phyloP scores from a whole-genome alignment of 1,284 basidiomycete species.

The Ganoderma leucocontextum region DNA sequence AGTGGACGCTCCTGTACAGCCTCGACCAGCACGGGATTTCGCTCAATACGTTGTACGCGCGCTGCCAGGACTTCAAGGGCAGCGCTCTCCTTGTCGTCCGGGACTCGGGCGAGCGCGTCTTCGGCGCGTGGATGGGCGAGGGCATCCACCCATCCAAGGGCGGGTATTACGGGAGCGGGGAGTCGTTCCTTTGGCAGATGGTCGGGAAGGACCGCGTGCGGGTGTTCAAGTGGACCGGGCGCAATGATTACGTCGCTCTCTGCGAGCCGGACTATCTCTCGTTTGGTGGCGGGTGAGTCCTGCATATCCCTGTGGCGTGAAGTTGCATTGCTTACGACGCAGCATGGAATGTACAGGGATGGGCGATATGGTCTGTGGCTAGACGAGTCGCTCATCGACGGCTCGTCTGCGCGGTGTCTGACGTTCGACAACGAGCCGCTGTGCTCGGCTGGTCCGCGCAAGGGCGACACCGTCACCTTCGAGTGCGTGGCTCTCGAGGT shows the following conservation, averaged over 20 bases:
- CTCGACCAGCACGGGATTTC: constrained; percentile 97
- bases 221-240: constrained; percentile 89
- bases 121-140: constrained; percentile 87
- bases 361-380: constrained; percentile 91
- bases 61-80: constrained; percentile 56
- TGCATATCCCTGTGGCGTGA: too few species aligned
- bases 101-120: constrained; percentile 68
- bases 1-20: constrained; percentile 93
- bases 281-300: constrained; percentile 92
- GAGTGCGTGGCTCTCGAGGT: constrained; percentile 90
- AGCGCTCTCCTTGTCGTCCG: constrained; percentile 67
- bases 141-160: constrained; percentile 66
- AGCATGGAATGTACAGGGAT: constrained; percentile 67
- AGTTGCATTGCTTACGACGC: too few species aligned
- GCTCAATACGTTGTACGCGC: constrained; percentile 84
- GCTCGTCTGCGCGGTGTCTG: constrained; percentile 84
- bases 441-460: constrained; percentile 59
- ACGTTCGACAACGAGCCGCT: constrained; percentile 91
- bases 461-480: constrained; percentile 66
- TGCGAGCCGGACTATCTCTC: constrained; percentile 85
- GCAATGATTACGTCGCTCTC: constrained; percentile 90
- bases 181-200: constrained; percentile 86
- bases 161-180: constrained; percentile 86
- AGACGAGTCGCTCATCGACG: constrained; percentile 84
- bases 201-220: constrained; percentile 54